Percentiles rank a stretch among this genome's conserved stretches.
Evolutionary conservation across 148 eudicot genomes (phyloP).

Genomic region (Vaccinium darrowii): DNA sequence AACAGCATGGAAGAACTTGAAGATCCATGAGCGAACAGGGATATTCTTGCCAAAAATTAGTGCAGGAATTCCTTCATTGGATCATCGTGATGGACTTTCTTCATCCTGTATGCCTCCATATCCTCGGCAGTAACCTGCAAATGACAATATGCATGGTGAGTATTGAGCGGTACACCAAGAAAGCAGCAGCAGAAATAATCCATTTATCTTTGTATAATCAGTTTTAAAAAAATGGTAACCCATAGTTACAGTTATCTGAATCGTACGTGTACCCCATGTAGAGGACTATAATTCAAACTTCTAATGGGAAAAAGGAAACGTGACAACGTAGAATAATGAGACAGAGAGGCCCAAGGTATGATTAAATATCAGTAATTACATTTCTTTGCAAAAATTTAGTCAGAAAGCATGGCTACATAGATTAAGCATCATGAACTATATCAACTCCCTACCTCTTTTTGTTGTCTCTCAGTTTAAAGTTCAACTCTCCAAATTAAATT

Average conservation of each 20-base stretch:
- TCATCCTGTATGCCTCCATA: constrained; percentile 92
- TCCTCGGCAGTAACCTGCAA: constrained; percentile 71
- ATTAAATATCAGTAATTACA: neutral
- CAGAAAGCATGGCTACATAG: neutral
- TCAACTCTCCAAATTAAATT: neutral
- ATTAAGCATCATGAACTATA: neutral
- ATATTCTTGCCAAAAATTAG: constrained; percentile 18
- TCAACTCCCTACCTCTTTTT: neutral
- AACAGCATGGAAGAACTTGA: neutral
- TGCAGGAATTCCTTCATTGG: constrained; percentile 83
- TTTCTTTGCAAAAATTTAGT: neutral
- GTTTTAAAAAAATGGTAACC: neutral
- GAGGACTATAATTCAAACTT: too few relatives aligned
- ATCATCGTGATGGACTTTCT: constrained; percentile 75
- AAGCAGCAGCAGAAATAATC: neutral
- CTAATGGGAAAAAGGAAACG: too few relatives aligned
- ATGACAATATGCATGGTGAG: neutral
- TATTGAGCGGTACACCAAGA: neutral
- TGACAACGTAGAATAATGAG: too few relatives aligned
- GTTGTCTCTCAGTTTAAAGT: neutral
- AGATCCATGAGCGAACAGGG: neutral
- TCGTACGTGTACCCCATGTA: too few relatives aligned
- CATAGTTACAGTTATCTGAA: too few relatives aligned
- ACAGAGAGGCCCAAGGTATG: too few relatives aligned
- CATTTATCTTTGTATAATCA: neutral